phyloP scores from a whole-genome alignment of 176 grass and related monocot genomes.

The Oryza australiensis region DNA sequence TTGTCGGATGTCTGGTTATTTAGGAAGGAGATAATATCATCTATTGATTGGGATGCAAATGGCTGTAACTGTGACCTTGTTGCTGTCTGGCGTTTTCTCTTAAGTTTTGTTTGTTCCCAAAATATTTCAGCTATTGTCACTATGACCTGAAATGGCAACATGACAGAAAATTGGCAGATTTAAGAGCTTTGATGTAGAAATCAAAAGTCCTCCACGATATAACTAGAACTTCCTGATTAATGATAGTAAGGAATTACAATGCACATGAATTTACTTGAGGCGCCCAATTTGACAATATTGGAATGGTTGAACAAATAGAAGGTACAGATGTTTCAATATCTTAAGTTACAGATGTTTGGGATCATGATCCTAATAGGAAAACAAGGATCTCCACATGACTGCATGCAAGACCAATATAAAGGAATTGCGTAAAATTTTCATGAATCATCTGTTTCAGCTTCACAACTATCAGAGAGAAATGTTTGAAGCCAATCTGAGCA shows the following conservation, averaged over 20 bases:
- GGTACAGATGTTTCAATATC: not conserved
- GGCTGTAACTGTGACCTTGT: slow-evolving; percentile 49
- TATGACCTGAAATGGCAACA: slow-evolving; percentile 65
- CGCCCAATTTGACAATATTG: not conserved
- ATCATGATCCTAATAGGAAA: not conserved
- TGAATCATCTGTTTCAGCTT: not conserved
- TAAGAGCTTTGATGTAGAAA: slow-evolving; percentile 1
- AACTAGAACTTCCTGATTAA: not conserved
- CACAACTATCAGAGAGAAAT: not conserved
- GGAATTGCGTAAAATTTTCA: not conserved
- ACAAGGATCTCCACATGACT: not conserved
- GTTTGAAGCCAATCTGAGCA: not conserved
- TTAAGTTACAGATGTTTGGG: slow-evolving; percentile 10
- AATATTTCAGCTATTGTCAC: slow-evolving; percentile 69
- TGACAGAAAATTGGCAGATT: not conserved
- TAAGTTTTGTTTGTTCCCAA: slow-evolving; percentile 70
- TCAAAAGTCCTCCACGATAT: not conserved
- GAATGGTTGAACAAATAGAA: not conserved
- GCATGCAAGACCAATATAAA: not conserved
- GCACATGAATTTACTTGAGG: slow-evolving; percentile 1
- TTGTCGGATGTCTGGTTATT: slow-evolving; percentile 49
- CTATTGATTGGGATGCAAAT: slow-evolving; percentile 68
- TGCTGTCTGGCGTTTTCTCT: slow-evolving; percentile 47
- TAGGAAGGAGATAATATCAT: slow-evolving; percentile 80
- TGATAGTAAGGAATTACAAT: slow-evolving; percentile 20